Conservation (phyloP, 169 alveolate genomes). For the Cryptosporidium xiaoi region DNA sequence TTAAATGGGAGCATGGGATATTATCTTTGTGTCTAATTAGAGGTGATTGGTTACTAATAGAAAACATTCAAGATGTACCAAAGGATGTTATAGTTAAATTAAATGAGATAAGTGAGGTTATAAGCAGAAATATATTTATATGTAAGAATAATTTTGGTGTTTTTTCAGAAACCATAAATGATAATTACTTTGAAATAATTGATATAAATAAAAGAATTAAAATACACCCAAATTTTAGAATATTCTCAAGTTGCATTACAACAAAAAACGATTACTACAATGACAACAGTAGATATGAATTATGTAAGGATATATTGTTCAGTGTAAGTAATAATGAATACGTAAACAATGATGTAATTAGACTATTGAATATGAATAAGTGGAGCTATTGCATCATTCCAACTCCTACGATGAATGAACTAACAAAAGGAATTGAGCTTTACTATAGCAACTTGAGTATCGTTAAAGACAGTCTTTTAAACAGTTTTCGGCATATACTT, state of each 20-base stretch:
- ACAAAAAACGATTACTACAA: constrained; percentile 8
- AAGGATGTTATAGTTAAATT: constrained; percentile 79
- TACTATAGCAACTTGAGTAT: constrained; percentile 2
- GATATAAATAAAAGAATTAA: constrained; percentile 8
- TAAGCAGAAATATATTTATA: constrained; percentile 79
- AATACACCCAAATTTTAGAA: constrained; percentile 52
- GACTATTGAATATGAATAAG: constrained; percentile 3
- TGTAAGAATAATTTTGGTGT: constrained; percentile 79
- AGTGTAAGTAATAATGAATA: not conserved
- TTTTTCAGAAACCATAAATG: constrained; percentile 48
- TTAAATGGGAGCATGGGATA: constrained; percentile 84
- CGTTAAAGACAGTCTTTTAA: constrained; percentile 2
- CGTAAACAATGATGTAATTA: not conserved
- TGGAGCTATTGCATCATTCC: constrained; percentile 19
- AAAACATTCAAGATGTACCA: constrained; percentile 81
- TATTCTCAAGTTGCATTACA: constrained; percentile 13
- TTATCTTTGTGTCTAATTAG: constrained; percentile 81
- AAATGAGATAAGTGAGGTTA: constrained; percentile 79
- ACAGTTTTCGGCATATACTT: constrained; percentile 2
- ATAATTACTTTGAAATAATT: constrained; percentile 43
- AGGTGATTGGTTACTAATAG: constrained; percentile 86
- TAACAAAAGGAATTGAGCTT: constrained; percentile 7
- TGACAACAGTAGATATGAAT: constrained; percentile 26
- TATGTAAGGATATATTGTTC: constrained; percentile 5
- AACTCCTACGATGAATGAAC: constrained; percentile 30